Evolutionary conservation across 345 rosid species (phyloP).

Genomic region (Salix exigua): DNA sequence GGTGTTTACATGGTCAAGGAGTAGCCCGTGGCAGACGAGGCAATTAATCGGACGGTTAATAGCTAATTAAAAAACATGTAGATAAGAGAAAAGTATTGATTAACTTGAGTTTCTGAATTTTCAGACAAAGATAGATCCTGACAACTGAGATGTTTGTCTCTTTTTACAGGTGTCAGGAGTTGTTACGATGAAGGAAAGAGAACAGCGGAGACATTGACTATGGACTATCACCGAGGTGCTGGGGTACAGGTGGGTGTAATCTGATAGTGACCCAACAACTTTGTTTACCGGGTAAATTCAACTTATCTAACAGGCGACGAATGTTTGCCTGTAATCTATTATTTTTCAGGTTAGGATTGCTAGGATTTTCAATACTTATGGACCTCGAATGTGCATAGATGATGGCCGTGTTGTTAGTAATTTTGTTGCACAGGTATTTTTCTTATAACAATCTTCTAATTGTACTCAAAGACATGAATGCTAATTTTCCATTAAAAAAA

Average conservation of each 20-base stretch:
- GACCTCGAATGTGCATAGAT: slow-evolving; percentile 98
- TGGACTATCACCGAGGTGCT: slow-evolving; percentile 97
- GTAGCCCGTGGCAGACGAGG: neutral
- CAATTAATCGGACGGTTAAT: neutral
- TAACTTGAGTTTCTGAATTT: neutral
- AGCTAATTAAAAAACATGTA: neutral
- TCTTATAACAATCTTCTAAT: neutral
- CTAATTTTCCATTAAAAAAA: neutral
- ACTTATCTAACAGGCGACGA: neutral
- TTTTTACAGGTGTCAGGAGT: slow-evolving; percentile 87
- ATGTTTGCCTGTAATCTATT: neutral
- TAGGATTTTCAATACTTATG: slow-evolving; percentile 88
- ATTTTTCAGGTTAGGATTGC: slow-evolving; percentile 85
- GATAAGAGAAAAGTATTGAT: neutral
- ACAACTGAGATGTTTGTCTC: neutral
- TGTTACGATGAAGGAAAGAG: slow-evolving; percentile 99
- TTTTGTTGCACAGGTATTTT: slow-evolving; percentile 95
- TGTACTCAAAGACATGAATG: neutral
- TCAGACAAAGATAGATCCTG: neutral
- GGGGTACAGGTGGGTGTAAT: slow-evolving; percentile 61
- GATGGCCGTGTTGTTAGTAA: slow-evolving; percentile 99
- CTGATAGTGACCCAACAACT: neutral
- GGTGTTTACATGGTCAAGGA: neutral
- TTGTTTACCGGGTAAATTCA: neutral
- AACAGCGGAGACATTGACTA: slow-evolving; percentile 92